Conservation (phyloP, 164 flowering plant species). For the Vitis labrusca region DNA sequence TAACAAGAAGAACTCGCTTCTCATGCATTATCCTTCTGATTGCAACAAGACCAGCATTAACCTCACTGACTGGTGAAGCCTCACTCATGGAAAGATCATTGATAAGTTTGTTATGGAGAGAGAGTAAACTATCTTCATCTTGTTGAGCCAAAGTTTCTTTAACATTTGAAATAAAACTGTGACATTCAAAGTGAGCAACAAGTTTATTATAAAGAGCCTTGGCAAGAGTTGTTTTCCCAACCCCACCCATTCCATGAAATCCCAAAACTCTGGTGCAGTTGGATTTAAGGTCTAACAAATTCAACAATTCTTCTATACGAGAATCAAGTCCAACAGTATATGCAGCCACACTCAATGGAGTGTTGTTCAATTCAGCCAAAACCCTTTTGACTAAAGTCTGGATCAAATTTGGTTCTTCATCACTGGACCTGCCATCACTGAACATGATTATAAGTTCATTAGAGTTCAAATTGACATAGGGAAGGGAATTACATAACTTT, state of each 20-base stretch:
- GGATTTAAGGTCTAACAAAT: slow-evolving; percentile 20
- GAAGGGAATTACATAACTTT: too few species aligned
- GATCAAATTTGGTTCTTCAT: slow-evolving; percentile 32
- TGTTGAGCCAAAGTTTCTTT: slow-evolving; percentile 18
- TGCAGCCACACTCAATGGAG: slow-evolving; percentile 34
- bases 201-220: slow-evolving; percentile 48
- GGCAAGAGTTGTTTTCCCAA: slow-evolving; percentile 61
- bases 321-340: slow-evolving; percentile 39
- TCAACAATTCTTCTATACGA: slow-evolving; percentile 28
- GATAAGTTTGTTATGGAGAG: slow-evolving; percentile 28
- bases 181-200: slow-evolving; percentile 22
- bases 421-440: slow-evolving; percentile 6
- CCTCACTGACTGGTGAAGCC: background rate
- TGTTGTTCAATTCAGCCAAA: slow-evolving; percentile 32
- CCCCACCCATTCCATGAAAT: slow-evolving; percentile 45
- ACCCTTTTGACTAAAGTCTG: slow-evolving; percentile 27
- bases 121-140: slow-evolving; percentile 10
- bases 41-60: background rate
- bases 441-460: too few species aligned
- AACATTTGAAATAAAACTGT: slow-evolving; percentile 39
- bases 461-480: too few species aligned
- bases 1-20: slow-evolving; percentile 32
- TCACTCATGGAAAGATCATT: slow-evolving; percentile 15
- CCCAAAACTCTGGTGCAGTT: slow-evolving; percentile 27
- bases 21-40: slow-evolving; percentile 12